Evolutionary conservation across 208 protist genomes (phyloP), one percentile per base, ranked within the genome.

Genomic region (Crithidia sp.): DNA sequence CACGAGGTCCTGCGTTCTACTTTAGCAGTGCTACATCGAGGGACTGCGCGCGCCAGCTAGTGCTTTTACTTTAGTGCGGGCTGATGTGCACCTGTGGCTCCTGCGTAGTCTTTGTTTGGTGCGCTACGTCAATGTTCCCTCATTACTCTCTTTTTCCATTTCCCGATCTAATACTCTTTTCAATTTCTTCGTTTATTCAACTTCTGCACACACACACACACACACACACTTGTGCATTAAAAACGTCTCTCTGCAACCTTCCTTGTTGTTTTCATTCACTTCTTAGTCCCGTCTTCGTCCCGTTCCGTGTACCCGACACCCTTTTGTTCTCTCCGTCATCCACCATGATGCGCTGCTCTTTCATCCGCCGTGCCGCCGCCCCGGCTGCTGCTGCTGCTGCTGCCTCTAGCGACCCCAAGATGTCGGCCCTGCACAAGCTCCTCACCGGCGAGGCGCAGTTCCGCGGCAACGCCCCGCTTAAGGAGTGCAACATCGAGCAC

Each of bases 401-500:
- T 7, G 39, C 78, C 74, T 59, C 82, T 68, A 74, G 65, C 49
- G 81, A 88, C 40, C 45, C 76, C 53, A 95, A 95, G 80, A 93
- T 96, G 88, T n/a, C 67, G 8, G 54, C 87, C 5, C 82, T 97
- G 43, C 85, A 96, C 81, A 97, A 96, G 83, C 74, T 97, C 39
- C 82, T 97, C 43, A 95, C 59, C 6, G 93, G 93, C 36, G 93
- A 97, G 84, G 58, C 76, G 39, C 76, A 87, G 67, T 95, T 97
- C 81, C 91, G 91, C 64, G 95, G 95, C 83, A 91, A 94, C 69
- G 77, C 69, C 8, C 87, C 85, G 9, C 73, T 97, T 63, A 97
- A 97, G 89, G 87, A 70, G 50, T 93, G 88, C 85, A 93, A 94
- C 78, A 86, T 97, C 45, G 87, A 90, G 72, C 84, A 93, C 81